Percentiles rank a stretch among this genome's conserved stretches.
Evolutionary conservation across 345 rosid species (phyloP).

Genomic region (Eucalyptus paniculata): DNA sequence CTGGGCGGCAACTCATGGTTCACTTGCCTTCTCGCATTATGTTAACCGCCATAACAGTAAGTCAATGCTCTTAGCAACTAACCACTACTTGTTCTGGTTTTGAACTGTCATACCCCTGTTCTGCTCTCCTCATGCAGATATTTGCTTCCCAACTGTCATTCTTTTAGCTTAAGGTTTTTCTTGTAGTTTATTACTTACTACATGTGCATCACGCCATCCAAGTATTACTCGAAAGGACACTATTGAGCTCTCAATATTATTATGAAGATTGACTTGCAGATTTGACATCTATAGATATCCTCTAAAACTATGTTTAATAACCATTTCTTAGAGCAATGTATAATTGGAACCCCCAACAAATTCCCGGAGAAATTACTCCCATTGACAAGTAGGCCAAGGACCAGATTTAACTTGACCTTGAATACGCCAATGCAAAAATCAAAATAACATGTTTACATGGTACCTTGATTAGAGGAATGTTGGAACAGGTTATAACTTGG

Average conservation of each 20-base stretch:
- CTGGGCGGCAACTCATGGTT: not conserved
- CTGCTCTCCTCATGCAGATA: not conserved
- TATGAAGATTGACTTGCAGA: not conserved
- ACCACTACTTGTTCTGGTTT: not conserved
- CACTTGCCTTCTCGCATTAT: not conserved
- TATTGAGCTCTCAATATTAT: not conserved
- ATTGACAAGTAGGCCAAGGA: not conserved
- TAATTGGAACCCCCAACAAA: not conserved
- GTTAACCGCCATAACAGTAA: not conserved
- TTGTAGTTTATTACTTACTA: not conserved
- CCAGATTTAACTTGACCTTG: not conserved
- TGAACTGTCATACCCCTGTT: not conserved
- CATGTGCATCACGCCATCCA: not conserved
- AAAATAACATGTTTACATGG: not conserved
- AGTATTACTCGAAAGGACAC: not conserved
- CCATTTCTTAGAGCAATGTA: not conserved
- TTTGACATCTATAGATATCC: not conserved
- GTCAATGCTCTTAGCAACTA: not conserved
- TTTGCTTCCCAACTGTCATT: not conserved
- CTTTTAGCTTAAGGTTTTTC: not conserved
- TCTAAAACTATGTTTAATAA: not conserved
- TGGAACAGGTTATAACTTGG: conserved; percentile 20
- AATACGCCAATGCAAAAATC: not conserved
- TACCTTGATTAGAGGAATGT: not conserved
- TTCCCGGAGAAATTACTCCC: not conserved